A percentile compares a stretch with the other conserved stretches of the same genome.
phyloP scores from a whole-genome alignment of 2,329 filamentous ascomycete species.

The Dendryphion nanum region DNA sequence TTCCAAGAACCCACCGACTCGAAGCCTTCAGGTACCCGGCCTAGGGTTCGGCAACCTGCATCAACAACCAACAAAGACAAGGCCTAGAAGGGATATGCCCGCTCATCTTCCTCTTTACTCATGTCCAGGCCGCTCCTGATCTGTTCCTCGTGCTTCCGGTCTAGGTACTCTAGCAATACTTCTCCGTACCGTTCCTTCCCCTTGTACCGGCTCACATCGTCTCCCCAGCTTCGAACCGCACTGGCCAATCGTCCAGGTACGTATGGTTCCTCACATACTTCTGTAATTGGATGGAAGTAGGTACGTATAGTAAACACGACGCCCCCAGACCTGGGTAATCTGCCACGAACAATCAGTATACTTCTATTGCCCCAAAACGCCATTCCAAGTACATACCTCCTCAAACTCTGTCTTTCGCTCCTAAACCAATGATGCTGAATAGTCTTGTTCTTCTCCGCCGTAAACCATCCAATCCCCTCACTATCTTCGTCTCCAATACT shows the following conservation, averaged over 20 bases:
- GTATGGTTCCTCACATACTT: conserved; percentile 68
- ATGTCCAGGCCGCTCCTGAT: conserved; percentile 64
- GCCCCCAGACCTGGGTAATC: conserved; percentile 46
- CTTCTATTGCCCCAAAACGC: no score
- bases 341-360: conserved; percentile 12
- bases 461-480: conserved; percentile 66
- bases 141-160: conserved; percentile 72
- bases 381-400: conserved; percentile 49
- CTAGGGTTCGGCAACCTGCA: neutral
- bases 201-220: conserved; percentile 75
- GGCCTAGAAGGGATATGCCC: conserved; percentile 65
- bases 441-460: conserved; percentile 70
- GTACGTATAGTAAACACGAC: conserved; percentile 75
- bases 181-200: conserved; percentile 71
- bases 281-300: conserved; percentile 71
- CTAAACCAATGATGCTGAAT: conserved; percentile 75
- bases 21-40: neutral
- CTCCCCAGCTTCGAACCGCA: conserved; percentile 77
- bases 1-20: no score
- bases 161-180: conserved; percentile 73
- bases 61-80: no score
- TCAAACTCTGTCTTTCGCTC: conserved; percentile 70
- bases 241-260: conserved; percentile 77
- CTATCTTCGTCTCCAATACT: conserved; percentile 74
- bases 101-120: conserved; percentile 58